phyloP scores from a whole-genome alignment of 441 rosid species.

The Kokia cookei region DNA sequence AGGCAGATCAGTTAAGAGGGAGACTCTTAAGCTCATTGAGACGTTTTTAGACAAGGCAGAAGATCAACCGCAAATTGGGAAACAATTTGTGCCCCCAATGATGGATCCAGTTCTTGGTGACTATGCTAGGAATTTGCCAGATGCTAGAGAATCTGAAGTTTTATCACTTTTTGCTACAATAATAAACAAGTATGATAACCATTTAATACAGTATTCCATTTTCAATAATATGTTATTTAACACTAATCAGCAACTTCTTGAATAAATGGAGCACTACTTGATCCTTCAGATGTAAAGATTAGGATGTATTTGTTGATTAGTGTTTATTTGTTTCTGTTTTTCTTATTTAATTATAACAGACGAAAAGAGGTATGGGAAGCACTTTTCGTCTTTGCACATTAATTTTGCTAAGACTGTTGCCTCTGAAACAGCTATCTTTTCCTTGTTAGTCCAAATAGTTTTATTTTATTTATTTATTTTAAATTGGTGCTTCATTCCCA shows the following conservation, averaged over 20 bases:
- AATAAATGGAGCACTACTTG: neutral
- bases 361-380: neutral
- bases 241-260: neutral
- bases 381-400: neutral
- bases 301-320: neutral
- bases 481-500: neutral
- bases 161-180: conserved; percentile 96
- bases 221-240: neutral
- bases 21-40: conserved; percentile 94
- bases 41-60: conserved; percentile 99
- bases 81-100: conserved; percentile 99
- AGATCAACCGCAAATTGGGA: conserved; percentile 94
- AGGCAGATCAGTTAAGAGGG: conserved; percentile 94
- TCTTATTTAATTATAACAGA: neutral
- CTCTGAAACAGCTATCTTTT: neutral
- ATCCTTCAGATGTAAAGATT: neutral
- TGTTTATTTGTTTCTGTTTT: neutral
- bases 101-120: conserved; percentile 98
- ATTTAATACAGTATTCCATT: neutral
- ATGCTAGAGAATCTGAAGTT: conserved; percentile 99
- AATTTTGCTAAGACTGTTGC: neutral
- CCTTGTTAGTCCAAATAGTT: neutral
- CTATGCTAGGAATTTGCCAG: conserved; percentile 96
- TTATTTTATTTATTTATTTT: neutral
- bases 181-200: conserved; percentile 75